These are phyloP conservation scores for Mucor indicus DNA, from an alignment of 371 early-diverging fungal species.

Conservation along the genomic window DNA sequence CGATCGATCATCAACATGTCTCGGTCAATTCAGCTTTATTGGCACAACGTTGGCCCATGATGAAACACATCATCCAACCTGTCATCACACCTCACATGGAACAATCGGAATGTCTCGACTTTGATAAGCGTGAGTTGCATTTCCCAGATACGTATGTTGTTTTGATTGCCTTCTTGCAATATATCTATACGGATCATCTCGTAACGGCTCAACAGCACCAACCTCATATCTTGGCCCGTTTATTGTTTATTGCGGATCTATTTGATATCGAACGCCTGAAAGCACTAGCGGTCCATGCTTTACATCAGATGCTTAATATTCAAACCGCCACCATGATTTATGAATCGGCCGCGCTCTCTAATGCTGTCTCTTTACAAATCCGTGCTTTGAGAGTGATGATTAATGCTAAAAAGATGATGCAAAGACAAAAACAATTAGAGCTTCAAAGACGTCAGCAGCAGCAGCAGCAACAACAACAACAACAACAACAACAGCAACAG, in stretches of 20 bases:
- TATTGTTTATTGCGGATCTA: constrained; percentile 53
- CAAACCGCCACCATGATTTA: constrained; percentile 60
- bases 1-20: constrained; percentile 51
- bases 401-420: constrained; percentile 43
- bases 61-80: no score
- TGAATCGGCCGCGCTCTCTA: constrained; percentile 49
- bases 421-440: constrained; percentile 20
- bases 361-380: constrained; percentile 49
- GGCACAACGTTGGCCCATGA: constrained; percentile 63
- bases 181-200: constrained; percentile 64
- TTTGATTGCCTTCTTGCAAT: constrained; percentile 60
- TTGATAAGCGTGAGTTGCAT: constrained; percentile 14
- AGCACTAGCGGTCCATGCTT: constrained; percentile 44
- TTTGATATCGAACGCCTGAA: constrained; percentile 55
- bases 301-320: constrained; percentile 59
- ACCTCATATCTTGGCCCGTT: constrained; percentile 52
- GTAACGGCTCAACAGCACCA: constrained; percentile 54
- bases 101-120: constrained; percentile 8
- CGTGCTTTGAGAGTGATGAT: constrained; percentile 49
- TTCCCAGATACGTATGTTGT: constrained; percentile 60
- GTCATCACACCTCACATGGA: constrained; percentile 16
- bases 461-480: constrained; percentile 8
- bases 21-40: constrained; percentile 62
- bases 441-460: neutral
- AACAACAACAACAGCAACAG: no score